Conservation (phyloP, 2,329 filamentous ascomycete genomes). For the Fusarium paranaense region DNA sequence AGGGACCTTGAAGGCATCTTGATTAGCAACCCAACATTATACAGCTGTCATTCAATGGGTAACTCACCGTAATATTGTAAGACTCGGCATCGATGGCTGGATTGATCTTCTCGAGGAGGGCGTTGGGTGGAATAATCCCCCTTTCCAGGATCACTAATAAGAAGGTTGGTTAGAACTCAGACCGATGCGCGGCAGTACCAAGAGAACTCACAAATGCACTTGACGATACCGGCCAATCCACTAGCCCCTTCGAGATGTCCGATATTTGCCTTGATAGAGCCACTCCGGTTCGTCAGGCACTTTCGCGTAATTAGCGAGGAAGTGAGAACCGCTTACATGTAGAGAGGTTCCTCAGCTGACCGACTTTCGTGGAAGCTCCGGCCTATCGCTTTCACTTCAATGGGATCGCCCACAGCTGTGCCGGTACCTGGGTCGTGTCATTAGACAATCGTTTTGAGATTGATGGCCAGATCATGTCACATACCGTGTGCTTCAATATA, state of each 20-base stretch:
- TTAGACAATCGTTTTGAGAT: not conserved
- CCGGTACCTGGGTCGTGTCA: not conserved
- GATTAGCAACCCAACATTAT: not conserved
- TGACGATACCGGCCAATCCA: not conserved
- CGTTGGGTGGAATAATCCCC: slow-evolving; percentile 6
- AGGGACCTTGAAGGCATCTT: not conserved
- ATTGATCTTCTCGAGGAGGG: not conserved
- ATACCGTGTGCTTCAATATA: slow-evolving; percentile 50
- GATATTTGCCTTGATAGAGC: slow-evolving; percentile 7
- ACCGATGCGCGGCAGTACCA: no score
- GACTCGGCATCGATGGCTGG: not conserved
- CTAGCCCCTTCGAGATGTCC: not conserved
- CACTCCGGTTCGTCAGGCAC: not conserved
- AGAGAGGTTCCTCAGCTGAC: not conserved
- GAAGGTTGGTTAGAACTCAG: not conserved
- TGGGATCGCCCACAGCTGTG: slow-evolving; percentile 13
- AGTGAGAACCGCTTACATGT: not conserved
- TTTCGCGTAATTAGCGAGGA: not conserved
- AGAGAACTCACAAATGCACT: slow-evolving; percentile 5
- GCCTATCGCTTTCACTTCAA: slow-evolving; percentile 5
- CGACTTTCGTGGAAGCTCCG: not conserved
- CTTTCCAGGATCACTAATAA: slow-evolving; percentile 2
- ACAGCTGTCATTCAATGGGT: not conserved
- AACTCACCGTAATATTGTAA: not conserved
- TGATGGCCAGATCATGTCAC: not conserved